Evolutionary conservation across 1,284 basidiomycete species (phyloP).

Genomic region (Coniophora puteana): DNA sequence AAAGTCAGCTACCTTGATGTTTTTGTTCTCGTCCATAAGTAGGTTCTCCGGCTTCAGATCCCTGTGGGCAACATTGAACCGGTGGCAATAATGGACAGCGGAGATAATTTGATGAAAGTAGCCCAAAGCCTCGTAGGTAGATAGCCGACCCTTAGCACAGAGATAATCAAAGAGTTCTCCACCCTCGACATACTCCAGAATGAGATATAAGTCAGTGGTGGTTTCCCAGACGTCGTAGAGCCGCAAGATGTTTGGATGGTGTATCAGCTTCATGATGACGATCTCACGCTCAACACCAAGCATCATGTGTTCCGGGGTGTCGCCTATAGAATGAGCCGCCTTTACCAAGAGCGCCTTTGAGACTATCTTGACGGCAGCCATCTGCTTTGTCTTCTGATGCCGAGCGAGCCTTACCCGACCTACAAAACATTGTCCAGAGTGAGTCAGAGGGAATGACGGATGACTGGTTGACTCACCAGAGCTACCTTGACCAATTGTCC

Average conservation of each 20-base stretch:
- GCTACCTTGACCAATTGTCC: conserved; percentile 89
- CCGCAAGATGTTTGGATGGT: conserved; percentile 93
- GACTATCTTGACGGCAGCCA: conserved; percentile 96
- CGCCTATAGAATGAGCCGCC: conserved; percentile 67
- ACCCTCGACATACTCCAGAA: conserved; percentile 97
- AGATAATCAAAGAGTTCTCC: conserved; percentile 98
- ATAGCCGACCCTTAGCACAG: conserved; percentile 80
- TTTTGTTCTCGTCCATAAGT: conserved; percentile 78
- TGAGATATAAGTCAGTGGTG: conserved; percentile 83
- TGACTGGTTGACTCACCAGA: conserved; percentile 54
- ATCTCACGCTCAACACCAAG: conserved; percentile 94
- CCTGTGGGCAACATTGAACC: conserved; percentile 95
- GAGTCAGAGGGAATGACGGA: conserved; percentile 2
- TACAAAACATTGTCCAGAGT: too few species aligned
- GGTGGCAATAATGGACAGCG: conserved; percentile 95
- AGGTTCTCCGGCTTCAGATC: conserved; percentile 98
- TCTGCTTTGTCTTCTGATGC: conserved; percentile 84
- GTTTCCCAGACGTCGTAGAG: conserved; percentile 99
- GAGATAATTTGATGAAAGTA: conserved; percentile 98
- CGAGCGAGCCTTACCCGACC: conserved; percentile 91
- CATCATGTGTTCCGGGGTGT: conserved; percentile 63
- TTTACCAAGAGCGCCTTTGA: conserved; percentile 75
- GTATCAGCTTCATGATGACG: conserved; percentile 98
- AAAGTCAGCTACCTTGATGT: conserved; percentile 98
- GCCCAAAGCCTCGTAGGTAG: conserved; percentile 77